Percentiles rank a stretch among this genome's conserved stretches.
phyloP scores from a whole-genome alignment of 441 rosid species.

The Jatropha multifida region DNA sequence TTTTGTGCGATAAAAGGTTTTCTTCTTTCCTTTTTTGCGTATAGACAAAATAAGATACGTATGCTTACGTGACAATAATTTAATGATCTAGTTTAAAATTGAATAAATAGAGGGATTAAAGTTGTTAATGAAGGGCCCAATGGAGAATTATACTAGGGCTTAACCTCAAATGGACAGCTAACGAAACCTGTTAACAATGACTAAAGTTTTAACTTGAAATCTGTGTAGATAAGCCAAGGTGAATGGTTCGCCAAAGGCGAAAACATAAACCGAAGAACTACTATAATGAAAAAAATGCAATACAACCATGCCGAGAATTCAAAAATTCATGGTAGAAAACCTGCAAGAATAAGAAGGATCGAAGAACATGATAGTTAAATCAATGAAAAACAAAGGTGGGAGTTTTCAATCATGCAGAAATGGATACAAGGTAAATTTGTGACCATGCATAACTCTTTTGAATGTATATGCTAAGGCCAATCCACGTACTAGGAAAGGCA shows the following conservation, averaged over 20 bases:
- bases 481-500: neutral
- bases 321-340: neutral
- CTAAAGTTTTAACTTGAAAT: neutral
- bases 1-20: neutral
- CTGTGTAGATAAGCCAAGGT: neutral
- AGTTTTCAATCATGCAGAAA: no score
- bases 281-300: conserved; percentile 4
- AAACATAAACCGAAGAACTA: neutral
- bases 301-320: neutral
- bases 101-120: neutral
- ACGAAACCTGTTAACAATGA: neutral
- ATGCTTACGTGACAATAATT: neutral
- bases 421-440: no score
- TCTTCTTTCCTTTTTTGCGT: neutral
- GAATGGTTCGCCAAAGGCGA: neutral
- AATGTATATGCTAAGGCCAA: neutral
- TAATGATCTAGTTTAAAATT: neutral
- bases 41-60: neutral
- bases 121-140: no score
- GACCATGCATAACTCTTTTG: neutral
- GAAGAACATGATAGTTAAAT: no score
- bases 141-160: neutral
- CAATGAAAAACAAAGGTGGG: no score
- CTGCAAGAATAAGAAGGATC: neutral
- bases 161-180: neutral